Base-by-base conservation (phyloP, 805 yeast genomes). In the Saturnispora kantuleensis region DNA sequence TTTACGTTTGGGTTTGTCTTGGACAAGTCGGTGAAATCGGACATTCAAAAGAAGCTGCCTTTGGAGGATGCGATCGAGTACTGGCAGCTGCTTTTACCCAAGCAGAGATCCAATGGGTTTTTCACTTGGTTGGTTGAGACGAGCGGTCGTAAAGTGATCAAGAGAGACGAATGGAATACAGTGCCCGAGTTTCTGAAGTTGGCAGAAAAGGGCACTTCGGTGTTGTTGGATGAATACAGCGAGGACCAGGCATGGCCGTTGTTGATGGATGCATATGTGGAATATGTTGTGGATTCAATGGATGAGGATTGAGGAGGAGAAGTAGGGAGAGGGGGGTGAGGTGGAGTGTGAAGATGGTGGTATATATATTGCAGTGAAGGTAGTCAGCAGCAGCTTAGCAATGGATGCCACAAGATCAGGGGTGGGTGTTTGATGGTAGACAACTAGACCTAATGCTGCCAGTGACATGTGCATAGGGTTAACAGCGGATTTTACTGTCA, bases 181-280 rank as follows among this genome's bases (percentile, higher is more conserved):
- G 34, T 49, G 3, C 38, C 42, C 10, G 10, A 31, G 3, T 50
- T 50, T 29, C 44, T 50, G 13, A 8, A 29, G 7, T 42, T 50
- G 16, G 46, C 45, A 5, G 31, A 37, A 7, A 30, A 33, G 3
- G 42, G 49, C 6, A 34, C 35, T 6, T 16, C 12, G 5, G n/a
- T 31, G 17, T 66, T 84, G 45, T 65, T 90, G 5, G 62, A 63
- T 12, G 64, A 62, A 2, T 89, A 88, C 60, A 89, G 83, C 53
- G 93, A 82, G 51, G 73, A 75, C 52, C 88, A 83, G 18, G 84
- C 96, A 1, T 90, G 97, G 97, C 98, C 97, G 5, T 76, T 84
- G 44, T 66, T 86, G 13, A 77, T 90, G 51, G 98, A 90, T 59
- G 86, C 79, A 47, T 90, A 76, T 57, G 83, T 86, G 17, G 94